These are phyloP conservation scores for Mesembryanthemum crystallinum DNA, from an alignment of 148 eudicot genomes.

Conservation along the genomic window DNA sequence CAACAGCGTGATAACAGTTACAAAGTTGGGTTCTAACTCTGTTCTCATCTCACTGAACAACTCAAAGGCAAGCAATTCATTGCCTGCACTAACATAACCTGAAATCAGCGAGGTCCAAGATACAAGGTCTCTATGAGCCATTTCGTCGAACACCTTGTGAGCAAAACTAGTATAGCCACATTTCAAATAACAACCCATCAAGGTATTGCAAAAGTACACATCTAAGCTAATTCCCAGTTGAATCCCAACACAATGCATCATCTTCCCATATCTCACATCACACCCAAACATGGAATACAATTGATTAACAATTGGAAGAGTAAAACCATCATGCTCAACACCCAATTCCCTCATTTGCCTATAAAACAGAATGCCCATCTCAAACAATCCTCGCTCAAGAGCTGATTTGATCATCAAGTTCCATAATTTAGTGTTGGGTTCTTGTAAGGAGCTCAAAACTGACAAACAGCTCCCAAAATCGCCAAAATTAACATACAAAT, in stretches of 20 bases:
- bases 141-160: slow-evolving; percentile 56
- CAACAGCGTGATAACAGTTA: slow-evolving; percentile 51
- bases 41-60: slow-evolving; percentile 31
- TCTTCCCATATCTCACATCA: slow-evolving; percentile 20
- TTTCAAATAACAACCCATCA: slow-evolving; percentile 47
- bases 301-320: slow-evolving; percentile 33
- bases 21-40: slow-evolving; percentile 44
- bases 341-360: slow-evolving; percentile 31
- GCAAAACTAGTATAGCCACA: slow-evolving; percentile 29
- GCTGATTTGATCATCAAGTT: slow-evolving; percentile 31
- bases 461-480: slow-evolving; percentile 15
- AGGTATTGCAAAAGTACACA: slow-evolving; percentile 42
- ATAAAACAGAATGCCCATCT: slow-evolving; percentile 28
- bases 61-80: slow-evolving; percentile 10
- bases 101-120: slow-evolving; percentile 64
- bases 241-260: slow-evolving; percentile 32
- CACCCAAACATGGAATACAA: slow-evolving; percentile 20
- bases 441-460: slow-evolving; percentile 17
- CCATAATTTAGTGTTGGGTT: slow-evolving; percentile 29
- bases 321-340: slow-evolving; percentile 30
- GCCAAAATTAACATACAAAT: slow-evolving; percentile 24
- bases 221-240: slow-evolving; percentile 32
- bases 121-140: slow-evolving; percentile 53
- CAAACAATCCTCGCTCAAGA: slow-evolving; percentile 19
- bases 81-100: slow-evolving; percentile 38